phyloP scores from a whole-genome alignment of 140 eudicot species.

The Flaveria floridana region DNA sequence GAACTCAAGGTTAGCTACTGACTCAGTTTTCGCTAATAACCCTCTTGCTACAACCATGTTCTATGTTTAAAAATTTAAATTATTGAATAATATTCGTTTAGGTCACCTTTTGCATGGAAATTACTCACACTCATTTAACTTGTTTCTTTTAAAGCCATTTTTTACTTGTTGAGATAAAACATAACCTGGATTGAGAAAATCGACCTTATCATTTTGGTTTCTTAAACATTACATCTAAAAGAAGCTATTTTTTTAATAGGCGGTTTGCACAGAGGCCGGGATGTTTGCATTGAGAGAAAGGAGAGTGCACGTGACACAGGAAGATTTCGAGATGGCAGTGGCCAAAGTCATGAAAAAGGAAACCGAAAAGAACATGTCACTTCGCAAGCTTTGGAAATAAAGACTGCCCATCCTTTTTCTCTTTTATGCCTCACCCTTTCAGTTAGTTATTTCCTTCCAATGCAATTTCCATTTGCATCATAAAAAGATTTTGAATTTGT shows the following conservation, averaged over 20 bases:
- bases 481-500: neutral
- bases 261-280: slow-evolving; percentile 90
- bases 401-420: neutral
- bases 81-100: neutral
- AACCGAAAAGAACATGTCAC: slow-evolving; percentile 83
- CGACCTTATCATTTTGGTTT: too few species aligned
- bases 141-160: too few species aligned
- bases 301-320: slow-evolving; percentile 93
- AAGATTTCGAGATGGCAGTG: slow-evolving; percentile 90
- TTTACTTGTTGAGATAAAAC: too few species aligned
- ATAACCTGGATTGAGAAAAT: too few species aligned
- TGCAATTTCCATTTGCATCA: neutral
- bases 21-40: neutral
- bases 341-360: slow-evolving; percentile 96
- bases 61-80: neutral
- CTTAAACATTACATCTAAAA: neutral
- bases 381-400: slow-evolving; percentile 83
- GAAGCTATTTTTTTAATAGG: neutral
- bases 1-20: slow-evolving; percentile 65
- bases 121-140: neutral
- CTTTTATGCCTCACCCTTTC: neutral
- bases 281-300: slow-evolving; percentile 94
- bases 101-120: neutral
- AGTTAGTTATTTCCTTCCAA: neutral
- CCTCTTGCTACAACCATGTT: neutral